Evolutionary conservation across 2,329 filamentous ascomycete species (phyloP), one percentile per base, ranked within the genome.

Genomic region (Colletotrichum sp.): DNA sequence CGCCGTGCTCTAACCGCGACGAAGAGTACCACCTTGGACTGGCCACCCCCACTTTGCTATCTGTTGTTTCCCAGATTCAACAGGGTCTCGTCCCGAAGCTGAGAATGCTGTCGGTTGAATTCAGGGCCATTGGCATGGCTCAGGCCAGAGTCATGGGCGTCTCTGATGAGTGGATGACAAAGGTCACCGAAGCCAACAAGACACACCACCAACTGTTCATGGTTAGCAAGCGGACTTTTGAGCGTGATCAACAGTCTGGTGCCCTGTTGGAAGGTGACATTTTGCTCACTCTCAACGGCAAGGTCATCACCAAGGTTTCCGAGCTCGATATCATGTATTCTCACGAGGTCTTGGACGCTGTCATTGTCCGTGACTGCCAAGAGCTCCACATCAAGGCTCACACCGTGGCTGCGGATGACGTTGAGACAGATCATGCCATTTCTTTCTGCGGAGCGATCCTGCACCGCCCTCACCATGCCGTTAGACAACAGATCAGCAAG

Each of bases 301-400:
- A 96, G 81, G 92, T 98, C 77, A 96, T 98, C 84, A 99, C 97
- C 1, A 93, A 95, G 64, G 96, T 98, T 71, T 94, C 94, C 0
- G 96, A 99, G 84, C 90, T 99, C 58, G 97, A 99, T 83, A 90
- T 98, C 78, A 98, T 98, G 97, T 99, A 99, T 86, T 93, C 94
- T 79, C 92, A 97, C 81, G 93, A 96, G 75, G 84, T 91, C 36
- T 90, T 99, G 3, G 94, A 97, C 79, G 96, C 96, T 4, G 90
- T 96, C 73, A 94, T 99, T 78, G 93, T 99, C 28, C 94, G 97
- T 61, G 94, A 96, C 81, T 95, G 95, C 78, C 85, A 96, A 80
- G 94, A 98, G 86, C 88, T 98, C 81, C 87, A 87, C 14, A 88
- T 98, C 76, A 90, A 93, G 80, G 91, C 98, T 21, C 93, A 94